Conservation (phyloP, 2,329 filamentous ascomycete species). For the Pseudogymnoascus sp. region DNA sequence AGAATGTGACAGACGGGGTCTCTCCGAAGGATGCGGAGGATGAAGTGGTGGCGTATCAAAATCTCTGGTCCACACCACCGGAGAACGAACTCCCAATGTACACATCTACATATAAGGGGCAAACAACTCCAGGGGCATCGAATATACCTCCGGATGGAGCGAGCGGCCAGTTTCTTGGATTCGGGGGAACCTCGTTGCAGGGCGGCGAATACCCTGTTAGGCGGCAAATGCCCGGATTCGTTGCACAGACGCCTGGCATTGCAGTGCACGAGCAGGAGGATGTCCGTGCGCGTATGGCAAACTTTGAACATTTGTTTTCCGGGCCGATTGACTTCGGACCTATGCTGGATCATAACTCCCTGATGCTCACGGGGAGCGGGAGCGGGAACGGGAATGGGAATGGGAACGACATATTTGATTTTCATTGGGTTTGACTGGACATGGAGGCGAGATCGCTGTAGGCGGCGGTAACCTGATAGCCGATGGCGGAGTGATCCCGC, state of each 20-base stretch:
- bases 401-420: background rate
- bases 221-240: background rate
- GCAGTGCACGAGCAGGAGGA: background rate
- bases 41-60: background rate
- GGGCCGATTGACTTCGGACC: background rate
- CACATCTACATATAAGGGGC: background rate
- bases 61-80: background rate
- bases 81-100: background rate
- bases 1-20: background rate
- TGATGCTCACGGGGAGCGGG: background rate
- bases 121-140: background rate
- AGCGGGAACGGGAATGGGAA: background rate
- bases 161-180: background rate
- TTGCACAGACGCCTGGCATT: background rate
- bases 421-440: background rate
- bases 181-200: background rate
- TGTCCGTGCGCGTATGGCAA: background rate
- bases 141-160: background rate
- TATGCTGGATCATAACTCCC: background rate
- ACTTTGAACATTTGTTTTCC: background rate
- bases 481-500: no score
- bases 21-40: background rate
- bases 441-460: no score
- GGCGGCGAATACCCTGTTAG: background rate
- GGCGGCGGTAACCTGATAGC: no score